These are phyloP conservation scores for Carex sylvatica DNA, from an alignment of 202 grass and related monocot genomes.

Conservation along the genomic window DNA sequence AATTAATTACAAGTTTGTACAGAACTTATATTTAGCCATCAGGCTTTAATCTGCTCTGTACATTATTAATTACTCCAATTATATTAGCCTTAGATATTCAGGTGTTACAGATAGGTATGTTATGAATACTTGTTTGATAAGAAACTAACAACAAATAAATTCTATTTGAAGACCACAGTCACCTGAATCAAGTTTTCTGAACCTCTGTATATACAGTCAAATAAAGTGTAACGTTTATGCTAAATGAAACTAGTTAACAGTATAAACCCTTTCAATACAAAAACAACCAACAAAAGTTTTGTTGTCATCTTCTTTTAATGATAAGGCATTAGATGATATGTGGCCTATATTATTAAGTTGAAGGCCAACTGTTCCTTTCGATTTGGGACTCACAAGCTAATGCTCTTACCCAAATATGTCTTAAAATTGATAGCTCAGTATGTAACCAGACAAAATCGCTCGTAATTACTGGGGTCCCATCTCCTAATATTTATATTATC, in stretches of 20 bases:
- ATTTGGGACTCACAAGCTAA: neutral
- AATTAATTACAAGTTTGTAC: neutral
- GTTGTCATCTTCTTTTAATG: neutral
- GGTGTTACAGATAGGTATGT: neutral
- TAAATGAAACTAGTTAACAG: neutral
- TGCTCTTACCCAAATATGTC: neutral
- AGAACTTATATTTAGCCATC: neutral
- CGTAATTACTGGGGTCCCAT: slow-evolving; percentile 7
- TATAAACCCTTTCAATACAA: slow-evolving; percentile 1
- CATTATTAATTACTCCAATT: too few species aligned
- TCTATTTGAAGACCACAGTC: neutral
- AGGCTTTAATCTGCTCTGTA: neutral
- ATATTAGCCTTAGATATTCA: neutral
- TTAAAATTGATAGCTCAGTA: slow-evolving; percentile 15
- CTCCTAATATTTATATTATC: neutral
- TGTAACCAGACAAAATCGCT: slow-evolving; percentile 7
- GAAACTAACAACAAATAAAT: neutral
- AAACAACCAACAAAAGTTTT: slow-evolving; percentile 2
- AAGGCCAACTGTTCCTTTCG: slow-evolving; percentile 13
- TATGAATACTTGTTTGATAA: neutral
- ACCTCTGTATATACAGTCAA: neutral
- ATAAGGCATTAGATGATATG: neutral
- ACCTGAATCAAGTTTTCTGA: neutral
- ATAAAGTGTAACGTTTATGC: neutral
- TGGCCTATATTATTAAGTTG: neutral